Evolutionary conservation across 805 yeast species (phyloP).

Genomic region (Suhomyces xylopsoci): DNA sequence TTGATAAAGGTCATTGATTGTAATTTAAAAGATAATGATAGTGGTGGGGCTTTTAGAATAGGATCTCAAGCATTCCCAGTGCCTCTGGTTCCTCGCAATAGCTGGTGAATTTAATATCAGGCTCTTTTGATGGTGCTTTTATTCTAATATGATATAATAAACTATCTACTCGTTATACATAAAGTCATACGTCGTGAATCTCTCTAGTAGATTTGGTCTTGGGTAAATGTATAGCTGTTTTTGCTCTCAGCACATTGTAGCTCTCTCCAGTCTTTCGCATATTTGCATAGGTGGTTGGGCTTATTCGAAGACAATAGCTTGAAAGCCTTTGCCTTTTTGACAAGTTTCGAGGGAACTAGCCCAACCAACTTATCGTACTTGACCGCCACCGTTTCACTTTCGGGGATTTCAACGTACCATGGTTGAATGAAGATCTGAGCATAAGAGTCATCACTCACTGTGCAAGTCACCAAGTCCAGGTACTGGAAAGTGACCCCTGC

Average conservation of each 20-base stretch:
- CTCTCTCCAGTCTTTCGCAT: background rate
- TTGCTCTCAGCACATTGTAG: constrained; percentile 5
- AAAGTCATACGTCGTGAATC: background rate
- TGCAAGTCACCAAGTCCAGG: constrained; percentile 4
- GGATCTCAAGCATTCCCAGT: too few species aligned
- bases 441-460: background rate
- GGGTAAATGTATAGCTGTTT: background rate
- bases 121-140: background rate
- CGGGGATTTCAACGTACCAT: constrained; percentile 6
- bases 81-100: too few species aligned
- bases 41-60: too few species aligned
- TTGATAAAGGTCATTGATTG: too few species aligned
- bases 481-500: background rate
- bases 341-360: background rate
- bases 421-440: constrained; percentile 10
- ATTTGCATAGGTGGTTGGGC: constrained; percentile 9
- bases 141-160: background rate
- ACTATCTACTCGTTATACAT: background rate
- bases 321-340: background rate
- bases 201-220: background rate
- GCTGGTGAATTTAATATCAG: too few species aligned
- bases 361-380: background rate
- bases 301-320: background rate
- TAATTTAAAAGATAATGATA: too few species aligned
- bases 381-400: background rate